phyloP scores from a whole-genome alignment of 2,329 filamentous ascomycete genomes.

The Exophiala viscosa region DNA sequence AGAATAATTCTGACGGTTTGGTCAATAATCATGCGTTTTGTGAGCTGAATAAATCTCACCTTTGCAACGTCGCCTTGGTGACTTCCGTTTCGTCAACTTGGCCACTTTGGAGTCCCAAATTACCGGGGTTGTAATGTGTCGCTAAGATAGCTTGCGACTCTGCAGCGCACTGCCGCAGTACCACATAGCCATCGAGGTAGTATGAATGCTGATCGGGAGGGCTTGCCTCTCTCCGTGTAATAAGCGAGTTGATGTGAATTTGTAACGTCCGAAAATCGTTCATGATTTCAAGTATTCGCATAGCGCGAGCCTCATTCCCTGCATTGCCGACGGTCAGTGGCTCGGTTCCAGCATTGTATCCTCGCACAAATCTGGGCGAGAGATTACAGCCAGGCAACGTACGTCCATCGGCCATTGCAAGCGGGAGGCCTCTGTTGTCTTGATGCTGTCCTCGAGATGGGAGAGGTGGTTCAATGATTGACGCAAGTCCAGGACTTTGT shows the following conservation, averaged over 20 bases:
- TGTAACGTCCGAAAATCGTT: conserved; percentile 61
- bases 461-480: conserved; percentile 3
- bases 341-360: neutral
- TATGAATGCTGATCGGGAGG: conserved; percentile 52
- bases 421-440: conserved; percentile 1
- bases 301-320: conserved; percentile 63
- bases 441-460: conserved; percentile 5
- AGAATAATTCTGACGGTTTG: conserved; percentile 52
- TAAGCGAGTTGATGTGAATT: conserved; percentile 47
- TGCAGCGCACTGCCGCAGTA: conserved; percentile 54
- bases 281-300: conserved; percentile 62
- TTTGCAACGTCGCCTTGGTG: conserved; percentile 55
- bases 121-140: conserved; percentile 49
- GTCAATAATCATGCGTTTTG: conserved; percentile 5
- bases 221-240: conserved; percentile 48
- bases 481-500: conserved; percentile 5
- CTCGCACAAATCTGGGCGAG: conserved; percentile 9
- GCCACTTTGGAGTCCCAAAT: conserved; percentile 32
- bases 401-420: conserved; percentile 28
- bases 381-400: conserved; percentile 12
- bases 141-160: conserved; percentile 55
- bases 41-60: conserved; percentile 40
- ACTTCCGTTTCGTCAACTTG: conserved; percentile 46
- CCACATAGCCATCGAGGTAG: conserved; percentile 56
- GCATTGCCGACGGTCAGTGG: conserved; percentile 18